Conservation (phyloP, 2,329 filamentous ascomycete genomes). For the Ophiostoma novo-ulmi region DNA sequence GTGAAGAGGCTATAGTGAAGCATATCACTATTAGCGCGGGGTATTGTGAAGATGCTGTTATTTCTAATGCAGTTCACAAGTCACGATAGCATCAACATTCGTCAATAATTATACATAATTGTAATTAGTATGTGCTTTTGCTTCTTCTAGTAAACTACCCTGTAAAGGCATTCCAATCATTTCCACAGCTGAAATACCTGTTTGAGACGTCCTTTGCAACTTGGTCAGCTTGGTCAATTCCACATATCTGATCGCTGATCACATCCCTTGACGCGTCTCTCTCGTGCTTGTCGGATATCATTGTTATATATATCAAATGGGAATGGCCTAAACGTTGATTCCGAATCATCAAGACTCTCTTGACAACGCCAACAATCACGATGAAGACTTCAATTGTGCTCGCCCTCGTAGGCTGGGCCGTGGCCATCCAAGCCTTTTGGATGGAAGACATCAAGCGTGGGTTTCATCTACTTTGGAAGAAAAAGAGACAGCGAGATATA, state of each 20-base stretch:
- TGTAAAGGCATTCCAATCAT: neutral
- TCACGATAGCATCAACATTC: neutral
- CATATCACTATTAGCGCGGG: neutral
- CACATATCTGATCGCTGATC: constrained; percentile 9
- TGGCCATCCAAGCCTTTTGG: constrained; percentile 33
- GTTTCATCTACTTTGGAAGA: neutral
- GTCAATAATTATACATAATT: neutral
- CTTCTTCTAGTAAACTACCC: neutral
- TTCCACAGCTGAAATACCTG: neutral
- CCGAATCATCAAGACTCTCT: too few relatives aligned
- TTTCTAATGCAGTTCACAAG: neutral
- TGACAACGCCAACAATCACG: neutral
- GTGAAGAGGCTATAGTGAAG: too few relatives aligned
- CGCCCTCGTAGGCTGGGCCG: constrained; percentile 1
- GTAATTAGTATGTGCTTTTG: neutral
- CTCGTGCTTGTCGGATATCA: neutral
- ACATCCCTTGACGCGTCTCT: constrained; percentile 4
- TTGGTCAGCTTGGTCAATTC: neutral
- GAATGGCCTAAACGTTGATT: too few relatives aligned
- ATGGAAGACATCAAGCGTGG: constrained; percentile 41
- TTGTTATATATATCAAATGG: neutral
- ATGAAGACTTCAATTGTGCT: constrained; percentile 1
- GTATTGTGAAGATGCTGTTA: neutral
- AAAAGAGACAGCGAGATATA: neutral
- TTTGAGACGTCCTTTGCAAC: neutral